Evolutionary conservation across 2,329 filamentous ascomycete species (phyloP), one percentile per base, ranked within the genome.

Genomic region (Cercospora zeae-maydis): DNA sequence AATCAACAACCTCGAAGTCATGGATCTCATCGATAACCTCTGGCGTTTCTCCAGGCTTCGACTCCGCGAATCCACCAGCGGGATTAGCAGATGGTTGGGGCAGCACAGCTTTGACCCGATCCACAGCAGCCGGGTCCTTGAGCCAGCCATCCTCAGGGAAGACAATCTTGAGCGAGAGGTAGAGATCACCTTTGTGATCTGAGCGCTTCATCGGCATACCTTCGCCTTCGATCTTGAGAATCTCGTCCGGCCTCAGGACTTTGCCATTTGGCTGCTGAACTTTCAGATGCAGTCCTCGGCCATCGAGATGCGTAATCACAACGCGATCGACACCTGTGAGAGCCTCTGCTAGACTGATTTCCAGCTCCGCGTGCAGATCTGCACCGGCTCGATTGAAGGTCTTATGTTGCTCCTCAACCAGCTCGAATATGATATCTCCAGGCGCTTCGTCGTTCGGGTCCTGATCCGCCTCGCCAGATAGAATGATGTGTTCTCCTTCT

Each of bases 391-490:
- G 88, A 65, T 88, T 86, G 77, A 98, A 99, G 5, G 84, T 78
- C 1, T 91, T 87, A 76, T 99, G 93, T 1, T 87, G 84, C 69
- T 90, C 86, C 78, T 99, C 92, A 1, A 88, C 84, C 1, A 99
- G 79, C 21, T 90, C 88, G 79, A 99, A 98, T 69, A 98, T 84
- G 70, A 99, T 93, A 73, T 98, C 92, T 61, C 95, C 95, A 0
- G 93, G 93, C 59, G 88, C 90, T 75, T 93, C 90, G 72, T 93
- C 91, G 72, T 93, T 91, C 0, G 93, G 93, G 47, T 88, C 81
- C 78, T 99, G 93, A 73, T 99, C 95, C 33, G 93, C 95, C 78
- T 99, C 95, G 64, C 93, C 93, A 74, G 96, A 89, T 4, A 99
- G 82, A 9, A 93, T 86, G 71, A 99, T 97, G 69, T 87, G 87